Evolutionary conservation across 768 basidiomycete genomes (phyloP), one percentile per base, ranked within the genome.

Genomic region (Amanita rubescens): DNA sequence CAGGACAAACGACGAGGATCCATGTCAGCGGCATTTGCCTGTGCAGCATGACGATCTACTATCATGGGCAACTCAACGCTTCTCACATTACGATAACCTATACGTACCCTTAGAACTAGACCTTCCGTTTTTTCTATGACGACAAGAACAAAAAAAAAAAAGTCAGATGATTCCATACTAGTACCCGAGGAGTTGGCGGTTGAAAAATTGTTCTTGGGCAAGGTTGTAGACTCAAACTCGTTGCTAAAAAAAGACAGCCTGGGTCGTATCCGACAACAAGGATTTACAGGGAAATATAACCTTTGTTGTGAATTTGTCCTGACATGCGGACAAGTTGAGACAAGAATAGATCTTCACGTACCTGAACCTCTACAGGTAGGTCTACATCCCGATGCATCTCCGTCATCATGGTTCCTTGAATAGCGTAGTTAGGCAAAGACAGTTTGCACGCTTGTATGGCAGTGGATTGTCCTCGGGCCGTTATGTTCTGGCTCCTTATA

Each of bases 401-500:
- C 44, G n/a, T n/a, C 5, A 25, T 45, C 38, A 1, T 17, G 38
- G n/a, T 45, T 19, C 20, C 34, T 34, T 19, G 34, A 10, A 19
- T 35, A 33, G 19, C 30, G 10, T 30, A 22, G 15, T 48, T 10
- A 30, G n/a, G 47, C n/a, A n/a, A 10, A 48, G 32, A 11, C 15
- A 39, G n/a, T 39, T 8, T 30, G 30, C 17, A 17, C 35, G 33
- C 34, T 5, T 22, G 48, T 30, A 35, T 32, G 47, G 47, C 32
- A 48, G 47, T n/a, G 12, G 19, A 17, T 48, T 20, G 24, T 50
- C 38, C n/a, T 50, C 49, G 49, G 49, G 25, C 49, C 49, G 49
- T 50, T 27, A 30, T 8, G 9, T 25, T 50, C 6, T 15, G 35
- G 19, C 33, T 14, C 49, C 25, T 50, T 38, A 50, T 38, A 50